These are phyloP conservation scores for Choanephora cucurbitarum DNA, from an alignment of 371 early-diverging fungal species.

Conservation along the genomic window DNA sequence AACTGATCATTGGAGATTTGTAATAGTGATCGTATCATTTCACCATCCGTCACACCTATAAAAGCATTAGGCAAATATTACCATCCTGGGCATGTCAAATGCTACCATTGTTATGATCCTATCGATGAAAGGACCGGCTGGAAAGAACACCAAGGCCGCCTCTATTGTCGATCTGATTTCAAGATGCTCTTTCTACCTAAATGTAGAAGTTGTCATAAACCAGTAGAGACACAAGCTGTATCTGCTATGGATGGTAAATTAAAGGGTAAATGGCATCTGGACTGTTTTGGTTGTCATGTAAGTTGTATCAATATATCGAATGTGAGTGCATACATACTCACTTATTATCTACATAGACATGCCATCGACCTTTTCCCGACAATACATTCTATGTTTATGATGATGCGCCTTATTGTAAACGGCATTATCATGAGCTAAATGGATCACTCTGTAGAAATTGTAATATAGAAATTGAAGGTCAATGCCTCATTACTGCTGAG, in stretches of 20 bases:
- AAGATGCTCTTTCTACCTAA: constrained; percentile 60
- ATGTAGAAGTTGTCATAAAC: constrained; percentile 69
- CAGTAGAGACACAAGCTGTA: constrained; percentile 76
- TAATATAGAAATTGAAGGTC: constrained; percentile 81
- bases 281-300: constrained; percentile 58
- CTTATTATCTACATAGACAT: no score
- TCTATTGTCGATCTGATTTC: constrained; percentile 80
- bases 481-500: constrained; percentile 81
- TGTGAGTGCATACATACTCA: no score
- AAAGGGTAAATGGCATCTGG: constrained; percentile 78
- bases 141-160: constrained; percentile 71
- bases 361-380: constrained; percentile 81
- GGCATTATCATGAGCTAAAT: constrained; percentile 83
- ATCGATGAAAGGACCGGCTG: constrained; percentile 74
- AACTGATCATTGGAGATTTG: background rate
- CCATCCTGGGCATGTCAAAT: constrained; percentile 70
- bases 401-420: constrained; percentile 79
- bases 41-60: constrained; percentile 49
- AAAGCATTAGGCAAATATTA: constrained; percentile 65
- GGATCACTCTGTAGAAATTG: constrained; percentile 80
- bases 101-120: constrained; percentile 65
- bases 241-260: constrained; percentile 78
- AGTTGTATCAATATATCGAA: no score
- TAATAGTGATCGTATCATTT: constrained; percentile 47
- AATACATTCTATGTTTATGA: constrained; percentile 86